A percentile compares a stretch with the other conserved stretches of the same genome.
Evolutionary conservation across 2,329 filamentous ascomycete species (phyloP).

Genomic region (Grosmannia huntii): DNA sequence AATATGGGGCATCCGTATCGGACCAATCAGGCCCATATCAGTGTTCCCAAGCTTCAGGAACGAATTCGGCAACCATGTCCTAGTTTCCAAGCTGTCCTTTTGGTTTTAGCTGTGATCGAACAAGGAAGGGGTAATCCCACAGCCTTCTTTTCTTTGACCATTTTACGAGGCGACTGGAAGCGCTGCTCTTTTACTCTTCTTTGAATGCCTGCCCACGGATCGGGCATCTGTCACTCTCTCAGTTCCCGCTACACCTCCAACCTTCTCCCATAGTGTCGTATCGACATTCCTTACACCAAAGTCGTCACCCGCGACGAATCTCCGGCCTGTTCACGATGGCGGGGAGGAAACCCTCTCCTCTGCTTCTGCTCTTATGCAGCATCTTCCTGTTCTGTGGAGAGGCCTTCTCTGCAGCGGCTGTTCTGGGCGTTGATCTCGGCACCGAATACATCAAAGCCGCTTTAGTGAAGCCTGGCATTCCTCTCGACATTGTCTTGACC

Average conservation of each 20-base stretch:
- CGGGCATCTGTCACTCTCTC: too few species aligned
- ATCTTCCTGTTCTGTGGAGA: conserved; percentile 32
- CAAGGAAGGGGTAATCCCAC: neutral
- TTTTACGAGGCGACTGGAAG: neutral
- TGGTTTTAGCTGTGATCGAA: neutral
- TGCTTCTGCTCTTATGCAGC: conserved; percentile 24
- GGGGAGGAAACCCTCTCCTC: conserved; percentile 20
- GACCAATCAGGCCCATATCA: conserved; percentile 6
- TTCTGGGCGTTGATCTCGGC: conserved; percentile 85
- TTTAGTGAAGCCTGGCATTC: conserved; percentile 90
- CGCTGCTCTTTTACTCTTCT: neutral
- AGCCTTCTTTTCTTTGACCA: neutral
- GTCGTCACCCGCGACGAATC: neutral
- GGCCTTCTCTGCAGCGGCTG: conserved; percentile 50
- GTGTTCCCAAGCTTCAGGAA: conserved; percentile 5
- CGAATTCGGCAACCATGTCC: neutral
- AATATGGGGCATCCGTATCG: conserved; percentile 4
- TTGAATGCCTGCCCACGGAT: neutral
- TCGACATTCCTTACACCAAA: conserved; percentile 5
- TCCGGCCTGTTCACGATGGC: conserved; percentile 19
- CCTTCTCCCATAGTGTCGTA: neutral
- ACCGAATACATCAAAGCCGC: conserved; percentile 96
- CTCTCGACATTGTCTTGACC: conserved; percentile 92
- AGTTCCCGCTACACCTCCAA: neutral
- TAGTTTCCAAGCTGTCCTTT: conserved; percentile 11